A percentile compares a stretch with the other conserved stretches of the same genome.
Evolutionary conservation across 805 yeast species (phyloP).

Genomic region (Kregervanrija delftensis): DNA sequence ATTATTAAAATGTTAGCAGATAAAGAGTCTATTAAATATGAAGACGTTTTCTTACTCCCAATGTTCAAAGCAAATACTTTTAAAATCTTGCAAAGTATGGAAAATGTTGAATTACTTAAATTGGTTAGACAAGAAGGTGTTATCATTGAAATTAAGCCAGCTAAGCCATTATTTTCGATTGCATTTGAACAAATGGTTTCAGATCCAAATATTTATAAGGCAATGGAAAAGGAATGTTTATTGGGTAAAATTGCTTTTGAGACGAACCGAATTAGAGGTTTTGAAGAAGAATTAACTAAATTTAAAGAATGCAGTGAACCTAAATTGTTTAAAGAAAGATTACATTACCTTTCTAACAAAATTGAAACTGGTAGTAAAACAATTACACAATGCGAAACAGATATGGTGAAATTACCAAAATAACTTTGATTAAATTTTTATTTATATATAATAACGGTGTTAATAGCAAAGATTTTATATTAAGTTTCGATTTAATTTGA

Average conservation of each 20-base stretch:
- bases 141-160: slow-evolving; percentile 57
- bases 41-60: slow-evolving; percentile 49
- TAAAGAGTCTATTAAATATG: slow-evolving; percentile 37
- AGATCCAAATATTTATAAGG: slow-evolving; percentile 48
- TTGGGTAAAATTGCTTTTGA: slow-evolving; percentile 51
- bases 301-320: slow-evolving; percentile 45
- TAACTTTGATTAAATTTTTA: not conserved
- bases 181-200: slow-evolving; percentile 65
- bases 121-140: slow-evolving; percentile 75
- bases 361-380: slow-evolving; percentile 52
- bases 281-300: slow-evolving; percentile 66
- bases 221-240: slow-evolving; percentile 59
- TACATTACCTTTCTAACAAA: slow-evolving; percentile 61
- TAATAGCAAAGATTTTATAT: not conserved
- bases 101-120: slow-evolving; percentile 68
- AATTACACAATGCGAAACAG: slow-evolving; percentile 41
- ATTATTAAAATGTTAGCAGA: slow-evolving; percentile 59
- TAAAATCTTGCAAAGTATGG: slow-evolving; percentile 60
- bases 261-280: slow-evolving; percentile 49
- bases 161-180: slow-evolving; percentile 76
- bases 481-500: not conserved
- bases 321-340: slow-evolving; percentile 52
- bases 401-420: slow-evolving; percentile 15
- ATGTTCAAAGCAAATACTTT: slow-evolving; percentile 52
- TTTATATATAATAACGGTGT: not conserved